Percentiles rank a stretch among this genome's conserved stretches.
Conservation (phyloP, 495 filamentous ascomycete genomes). For the Tuber microsphaerosporum region DNA sequence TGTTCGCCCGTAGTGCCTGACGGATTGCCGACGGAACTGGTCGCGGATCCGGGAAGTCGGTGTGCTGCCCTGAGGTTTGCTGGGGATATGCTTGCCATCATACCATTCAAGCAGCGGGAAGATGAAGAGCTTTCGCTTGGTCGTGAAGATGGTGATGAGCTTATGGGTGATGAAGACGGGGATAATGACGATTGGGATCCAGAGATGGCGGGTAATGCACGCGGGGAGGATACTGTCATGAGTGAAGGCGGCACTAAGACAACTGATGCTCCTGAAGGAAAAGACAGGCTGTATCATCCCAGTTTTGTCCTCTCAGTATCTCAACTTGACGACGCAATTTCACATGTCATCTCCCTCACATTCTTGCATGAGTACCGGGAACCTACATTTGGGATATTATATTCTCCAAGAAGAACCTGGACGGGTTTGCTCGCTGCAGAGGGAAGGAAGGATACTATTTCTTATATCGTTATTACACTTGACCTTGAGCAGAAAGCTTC, state of each 20-base stretch:
- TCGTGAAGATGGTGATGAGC: slow-evolving; percentile 62
- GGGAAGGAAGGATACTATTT: slow-evolving; percentile 74
- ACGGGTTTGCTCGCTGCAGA: slow-evolving; percentile 59
- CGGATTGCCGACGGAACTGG: slow-evolving; percentile 71
- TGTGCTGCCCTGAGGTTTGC: slow-evolving; percentile 94
- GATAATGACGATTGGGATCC: slow-evolving; percentile 41
- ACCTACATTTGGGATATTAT: slow-evolving; percentile 91
- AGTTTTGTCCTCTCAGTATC: slow-evolving; percentile 40
- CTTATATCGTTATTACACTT: slow-evolving; percentile 89
- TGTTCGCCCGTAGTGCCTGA: slow-evolving; percentile 57
- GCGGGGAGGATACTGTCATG: slow-evolving; percentile 45
- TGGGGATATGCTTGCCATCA: slow-evolving; percentile 74
- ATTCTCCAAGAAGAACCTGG: slow-evolving; percentile 63
- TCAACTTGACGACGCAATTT: slow-evolving; percentile 69
- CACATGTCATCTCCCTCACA: slow-evolving; percentile 80
- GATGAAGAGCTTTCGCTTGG: slow-evolving; percentile 84
- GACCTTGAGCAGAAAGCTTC: slow-evolving; percentile 91
- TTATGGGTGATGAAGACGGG: slow-evolving; percentile 28
- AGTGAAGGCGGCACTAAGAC: slow-evolving; percentile 46
- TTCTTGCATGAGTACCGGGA: slow-evolving; percentile 97
- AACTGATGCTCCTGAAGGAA: slow-evolving; percentile 19
- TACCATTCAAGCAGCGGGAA: slow-evolving; percentile 77
- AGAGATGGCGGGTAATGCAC: slow-evolving; percentile 25
- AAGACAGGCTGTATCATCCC: slow-evolving; percentile 37
- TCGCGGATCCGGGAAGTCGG: slow-evolving; percentile 81